A percentile compares a stretch with the other conserved stretches of the same genome.
Conservation (phyloP, 169 alveolate genomes). For the Perkinsus marinus region DNA sequence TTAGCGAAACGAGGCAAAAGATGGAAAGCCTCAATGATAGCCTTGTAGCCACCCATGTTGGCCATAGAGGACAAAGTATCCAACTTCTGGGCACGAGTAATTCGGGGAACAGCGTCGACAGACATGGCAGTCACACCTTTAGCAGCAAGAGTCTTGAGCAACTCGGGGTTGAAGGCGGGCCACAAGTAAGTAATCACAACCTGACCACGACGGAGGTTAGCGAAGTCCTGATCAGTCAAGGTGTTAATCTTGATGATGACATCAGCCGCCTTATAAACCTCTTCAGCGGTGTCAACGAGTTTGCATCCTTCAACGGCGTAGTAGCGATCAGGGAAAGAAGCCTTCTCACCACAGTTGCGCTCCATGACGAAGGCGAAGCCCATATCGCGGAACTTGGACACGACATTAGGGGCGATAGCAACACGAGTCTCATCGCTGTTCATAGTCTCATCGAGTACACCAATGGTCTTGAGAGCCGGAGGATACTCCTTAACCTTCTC, state of each 20-base stretch:
- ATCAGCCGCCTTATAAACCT: constrained; percentile 15
- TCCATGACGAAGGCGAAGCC: constrained; percentile 31
- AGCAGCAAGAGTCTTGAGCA: constrained; percentile 30
- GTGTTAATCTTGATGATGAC: constrained; percentile 4
- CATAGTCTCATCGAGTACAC: constrained; percentile 32
- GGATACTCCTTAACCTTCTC: constrained; percentile 45
- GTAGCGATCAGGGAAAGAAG: constrained; percentile 5
- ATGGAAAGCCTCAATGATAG: constrained; percentile 67
- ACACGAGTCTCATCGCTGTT: constrained; percentile 22
- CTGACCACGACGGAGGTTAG: constrained; percentile 45
- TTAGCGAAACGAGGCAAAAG: constrained; percentile 55
- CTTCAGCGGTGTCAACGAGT: constrained; percentile 17
- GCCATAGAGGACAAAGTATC: constrained; percentile 67
- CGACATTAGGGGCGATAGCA: constrained; percentile 29
- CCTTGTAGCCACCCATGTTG: constrained; percentile 68
- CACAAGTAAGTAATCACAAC: constrained; percentile 50
- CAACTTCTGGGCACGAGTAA: constrained; percentile 62
- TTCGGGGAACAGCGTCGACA: constrained; percentile 70
- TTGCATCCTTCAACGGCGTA: constrained; percentile 28
- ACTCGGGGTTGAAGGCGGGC: constrained; percentile 49
- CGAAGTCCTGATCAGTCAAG: background rate
- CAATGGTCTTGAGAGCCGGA: constrained; percentile 37
- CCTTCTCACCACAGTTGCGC: constrained; percentile 19
- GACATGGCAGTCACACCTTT: constrained; percentile 58
- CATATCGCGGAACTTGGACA: constrained; percentile 20